phyloP scores from a whole-genome alignment of 768 basidiomycete genomes.

The Ramaria rubella region DNA sequence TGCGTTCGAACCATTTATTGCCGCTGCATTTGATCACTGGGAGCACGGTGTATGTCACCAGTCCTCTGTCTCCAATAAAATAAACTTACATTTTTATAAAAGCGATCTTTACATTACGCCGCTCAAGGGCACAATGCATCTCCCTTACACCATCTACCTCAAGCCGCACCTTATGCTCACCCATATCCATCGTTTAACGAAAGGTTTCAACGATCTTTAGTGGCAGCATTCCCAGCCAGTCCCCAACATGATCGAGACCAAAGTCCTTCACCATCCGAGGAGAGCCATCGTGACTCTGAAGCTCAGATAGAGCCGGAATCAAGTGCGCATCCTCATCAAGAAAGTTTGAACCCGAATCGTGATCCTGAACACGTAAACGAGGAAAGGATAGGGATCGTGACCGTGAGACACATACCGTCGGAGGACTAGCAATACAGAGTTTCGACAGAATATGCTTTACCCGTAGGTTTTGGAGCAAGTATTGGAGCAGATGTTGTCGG shows the following conservation, averaged over 20 bases:
- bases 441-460: too few relatives aligned
- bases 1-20: conserved; percentile 71
- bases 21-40: conserved; percentile 84
- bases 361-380: too few relatives aligned
- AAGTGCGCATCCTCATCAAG: not conserved
- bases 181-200: not conserved
- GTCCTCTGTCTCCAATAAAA: not conserved
- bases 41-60: conserved; percentile 58
- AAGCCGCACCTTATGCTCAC: not conserved
- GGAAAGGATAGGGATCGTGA: too few relatives aligned
- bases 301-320: not conserved
- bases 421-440: too few relatives aligned
- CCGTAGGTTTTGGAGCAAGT: too few relatives aligned
- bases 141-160: not conserved
- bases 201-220: not conserved
- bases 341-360: not conserved
- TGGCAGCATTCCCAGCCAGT: not conserved
- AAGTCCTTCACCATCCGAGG: conserved; percentile 7
- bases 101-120: conserved; percentile 46
- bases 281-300: conserved; percentile 9
- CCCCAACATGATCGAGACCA: not conserved
- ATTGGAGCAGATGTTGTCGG: too few relatives aligned
- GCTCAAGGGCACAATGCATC: conserved; percentile 21
- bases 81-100: conserved; percentile 4
- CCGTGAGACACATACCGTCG: too few relatives aligned